A percentile compares a stretch with the other conserved stretches of the same genome.
Conservation (phyloP, 768 basidiomycete genomes). For the Tricholoma sp. region DNA sequence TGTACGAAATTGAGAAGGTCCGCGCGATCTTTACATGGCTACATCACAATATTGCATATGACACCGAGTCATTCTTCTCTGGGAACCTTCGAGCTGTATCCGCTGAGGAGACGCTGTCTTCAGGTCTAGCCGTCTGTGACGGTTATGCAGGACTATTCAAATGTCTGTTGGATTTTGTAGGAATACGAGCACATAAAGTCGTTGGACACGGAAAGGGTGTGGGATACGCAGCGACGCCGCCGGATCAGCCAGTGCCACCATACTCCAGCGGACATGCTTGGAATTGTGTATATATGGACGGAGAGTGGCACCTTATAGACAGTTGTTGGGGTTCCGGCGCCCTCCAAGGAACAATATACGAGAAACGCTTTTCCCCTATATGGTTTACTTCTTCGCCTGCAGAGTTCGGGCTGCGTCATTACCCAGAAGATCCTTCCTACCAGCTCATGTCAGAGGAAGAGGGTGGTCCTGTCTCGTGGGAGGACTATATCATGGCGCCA, state of each 20-base stretch:
- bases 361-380: constrained; percentile 29
- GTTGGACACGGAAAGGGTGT: constrained; percentile 44
- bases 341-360: constrained; percentile 29
- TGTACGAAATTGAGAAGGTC: constrained; percentile 38
- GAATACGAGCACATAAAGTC: constrained; percentile 36
- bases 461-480: constrained; percentile 36
- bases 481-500: constrained; percentile 39
- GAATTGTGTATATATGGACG: constrained; percentile 41
- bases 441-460: constrained; percentile 36
- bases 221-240: constrained; percentile 30
- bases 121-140: constrained; percentile 45
- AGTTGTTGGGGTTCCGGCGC: constrained; percentile 47
- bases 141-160: constrained; percentile 43
- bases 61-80: constrained; percentile 37
- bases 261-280: constrained; percentile 41
- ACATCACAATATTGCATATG: constrained; percentile 42
- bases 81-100: constrained; percentile 33
- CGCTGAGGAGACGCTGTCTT: constrained; percentile 32
- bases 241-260: constrained; percentile 30
- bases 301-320: constrained; percentile 43
- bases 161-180: constrained; percentile 32
- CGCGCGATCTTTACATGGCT: constrained; percentile 45
- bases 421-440: constrained; percentile 38
- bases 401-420: constrained; percentile 41
- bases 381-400: constrained; percentile 39